Base-by-base conservation (phyloP, 2,329 filamentous ascomycete genomes). In the Aspergillus pseudotamarii region DNA sequence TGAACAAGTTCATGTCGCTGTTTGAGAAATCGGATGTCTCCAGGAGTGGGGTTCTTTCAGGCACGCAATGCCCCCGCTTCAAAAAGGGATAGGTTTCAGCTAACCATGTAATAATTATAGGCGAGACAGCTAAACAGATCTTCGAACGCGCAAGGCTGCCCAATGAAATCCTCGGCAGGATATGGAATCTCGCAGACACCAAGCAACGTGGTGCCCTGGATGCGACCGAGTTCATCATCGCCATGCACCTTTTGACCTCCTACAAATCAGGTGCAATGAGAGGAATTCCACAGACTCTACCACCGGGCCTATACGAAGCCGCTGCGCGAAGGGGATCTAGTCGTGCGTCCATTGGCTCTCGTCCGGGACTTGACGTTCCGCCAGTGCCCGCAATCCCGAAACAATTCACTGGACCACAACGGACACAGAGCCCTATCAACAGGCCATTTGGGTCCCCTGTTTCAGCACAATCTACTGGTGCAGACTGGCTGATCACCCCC, bases 181-280 rank as follows among this genome's bases (percentile, higher is more conserved):
- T 99, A 81, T 99, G 95, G 95, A 93, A 91, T 71, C 85, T 99
- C 65, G 91, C 94, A 26, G 95, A 99, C 76, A 95, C 93, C 0
- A 94, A 97, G 78, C 93, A 97, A 79, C 89, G 94, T 59, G 95
- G 95, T 57, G 89, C 91, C 36, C 84, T 99, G 41, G 91, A 94
- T 62, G 85, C 89, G 71, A 94, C 93, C 16, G 95, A 98, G 72
- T 99, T 99, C 76, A 91, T 97, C 74, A 96, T 99, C 73, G 95
- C 95, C 53, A 99, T 99, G 95, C 95, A 99, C 78, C 83, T 99
- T 64, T 85, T 99, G 66, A 94, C 93, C 16, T 97, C 93, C 14
- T 93, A 92, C 80, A 97, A 96, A 83, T 91, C 89, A 14, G 91
- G 93, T 26, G 85, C 89, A 34, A 85, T 99, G 76, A 89, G 92